phyloP scores from a whole-genome alignment of 2,329 filamentous ascomycete species.

The Curvularia verruculosa region DNA sequence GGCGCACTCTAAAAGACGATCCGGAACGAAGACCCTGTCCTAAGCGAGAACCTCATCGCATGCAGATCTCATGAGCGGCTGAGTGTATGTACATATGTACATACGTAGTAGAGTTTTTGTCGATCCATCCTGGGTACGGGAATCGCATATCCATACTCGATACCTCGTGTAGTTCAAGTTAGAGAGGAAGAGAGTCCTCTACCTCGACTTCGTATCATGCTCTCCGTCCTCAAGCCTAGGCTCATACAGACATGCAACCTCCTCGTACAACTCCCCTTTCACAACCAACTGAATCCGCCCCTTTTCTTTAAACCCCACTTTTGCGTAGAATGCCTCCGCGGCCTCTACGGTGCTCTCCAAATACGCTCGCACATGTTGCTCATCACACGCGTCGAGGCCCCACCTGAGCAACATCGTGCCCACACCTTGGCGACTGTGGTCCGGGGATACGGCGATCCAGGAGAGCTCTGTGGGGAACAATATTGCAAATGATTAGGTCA shows the following conservation, averaged over 20 bases:
- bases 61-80: neutral
- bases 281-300: conserved; percentile 12
- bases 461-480: conserved; percentile 6
- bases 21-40: neutral
- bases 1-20: conserved; percentile 7
- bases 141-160: neutral
- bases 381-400: conserved; percentile 9
- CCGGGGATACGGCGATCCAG: conserved; percentile 13
- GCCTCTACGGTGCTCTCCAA: conserved; percentile 13
- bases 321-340: conserved; percentile 9
- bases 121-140: neutral
- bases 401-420: conserved; percentile 9
- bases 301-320: conserved; percentile 9
- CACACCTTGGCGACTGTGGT: conserved; percentile 8
- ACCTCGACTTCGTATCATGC: neutral
- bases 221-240: neutral
- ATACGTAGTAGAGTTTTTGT: neutral
- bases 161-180: too few relatives aligned
- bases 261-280: conserved; percentile 7
- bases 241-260: conserved; percentile 13
- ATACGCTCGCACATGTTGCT: conserved; percentile 4
- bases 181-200: too few relatives aligned
- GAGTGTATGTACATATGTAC: too few relatives aligned
- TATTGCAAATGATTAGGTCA: neutral
- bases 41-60: neutral